Evolutionary conservation across 2,329 filamentous ascomycete species (phyloP).

Genomic region (Elsinoe necatrix): DNA sequence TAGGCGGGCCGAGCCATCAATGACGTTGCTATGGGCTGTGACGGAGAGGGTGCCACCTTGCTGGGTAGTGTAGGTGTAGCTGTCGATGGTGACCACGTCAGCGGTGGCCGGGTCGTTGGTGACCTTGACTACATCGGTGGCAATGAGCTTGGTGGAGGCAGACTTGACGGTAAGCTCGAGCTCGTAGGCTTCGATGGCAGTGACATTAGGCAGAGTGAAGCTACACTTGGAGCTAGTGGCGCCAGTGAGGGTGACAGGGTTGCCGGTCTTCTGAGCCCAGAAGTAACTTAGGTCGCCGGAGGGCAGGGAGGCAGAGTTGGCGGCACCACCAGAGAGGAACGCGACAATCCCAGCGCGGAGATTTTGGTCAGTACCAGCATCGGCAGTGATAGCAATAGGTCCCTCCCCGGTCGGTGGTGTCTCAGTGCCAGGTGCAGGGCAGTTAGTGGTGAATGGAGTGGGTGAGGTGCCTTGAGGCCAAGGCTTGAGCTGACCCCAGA

Average conservation of each 20-base stretch:
- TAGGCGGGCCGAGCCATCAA: constrained; percentile 28
- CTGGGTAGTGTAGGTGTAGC: constrained; percentile 27
- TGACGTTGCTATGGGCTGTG: constrained; percentile 28
- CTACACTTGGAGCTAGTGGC: constrained; percentile 16
- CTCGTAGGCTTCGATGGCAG: constrained; percentile 22
- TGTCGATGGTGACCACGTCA: constrained; percentile 29
- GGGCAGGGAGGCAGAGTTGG: constrained; percentile 19
- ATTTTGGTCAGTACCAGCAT: constrained; percentile 20
- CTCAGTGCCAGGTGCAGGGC: constrained; percentile 12
- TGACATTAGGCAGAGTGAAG: constrained; percentile 21
- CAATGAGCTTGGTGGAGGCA: constrained; percentile 22
- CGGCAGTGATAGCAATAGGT: constrained; percentile 22
- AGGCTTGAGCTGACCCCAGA: constrained; percentile 34
- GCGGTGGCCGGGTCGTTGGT: constrained; percentile 22
- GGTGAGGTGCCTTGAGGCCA: constrained; percentile 30
- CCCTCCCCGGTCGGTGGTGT: constrained; percentile 17
- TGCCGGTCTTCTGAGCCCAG: constrained; percentile 28
- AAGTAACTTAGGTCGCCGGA: constrained; percentile 25
- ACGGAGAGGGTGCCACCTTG: constrained; percentile 29
- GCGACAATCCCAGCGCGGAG: constrained; percentile 27
- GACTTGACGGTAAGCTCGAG: constrained; percentile 28
- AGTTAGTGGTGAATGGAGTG: constrained; percentile 19
- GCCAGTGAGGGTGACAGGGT: constrained; percentile 23
- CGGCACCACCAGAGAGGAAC: constrained; percentile 27
- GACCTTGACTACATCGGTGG: constrained; percentile 27